Evolutionary conservation across 2,329 filamentous ascomycete species (phyloP).

Genomic region (Ophiostoma fasciatum): DNA sequence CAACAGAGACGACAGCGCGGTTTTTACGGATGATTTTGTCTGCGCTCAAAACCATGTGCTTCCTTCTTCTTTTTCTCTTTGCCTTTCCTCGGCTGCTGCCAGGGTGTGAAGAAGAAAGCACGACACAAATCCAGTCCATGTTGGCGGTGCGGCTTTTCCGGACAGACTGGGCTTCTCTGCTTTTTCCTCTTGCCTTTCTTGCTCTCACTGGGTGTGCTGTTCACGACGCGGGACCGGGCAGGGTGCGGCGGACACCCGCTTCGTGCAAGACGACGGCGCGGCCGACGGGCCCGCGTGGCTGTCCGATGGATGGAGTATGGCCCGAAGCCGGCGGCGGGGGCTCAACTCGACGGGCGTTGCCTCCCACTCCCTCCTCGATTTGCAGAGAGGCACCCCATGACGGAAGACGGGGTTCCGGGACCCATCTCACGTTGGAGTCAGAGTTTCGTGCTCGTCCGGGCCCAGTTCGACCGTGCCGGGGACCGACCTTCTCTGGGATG

Average conservation of each 20-base stretch:
- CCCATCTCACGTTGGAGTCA: conserved; percentile 90
- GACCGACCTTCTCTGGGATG: background rate
- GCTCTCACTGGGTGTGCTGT: too few relatives aligned
- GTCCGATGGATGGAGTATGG: too few relatives aligned
- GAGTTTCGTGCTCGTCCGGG: conserved; percentile 79
- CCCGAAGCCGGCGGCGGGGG: too few relatives aligned
- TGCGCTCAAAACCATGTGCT: conserved; percentile 37
- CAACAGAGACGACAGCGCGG: conserved; percentile 48
- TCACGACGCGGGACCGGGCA: too few relatives aligned
- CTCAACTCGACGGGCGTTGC: too few relatives aligned
- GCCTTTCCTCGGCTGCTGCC: too few relatives aligned
- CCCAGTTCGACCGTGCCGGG: conserved; percentile 10
- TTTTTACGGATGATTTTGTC: conserved; percentile 96
- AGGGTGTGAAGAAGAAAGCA: background rate
- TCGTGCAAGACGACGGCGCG: too few relatives aligned
- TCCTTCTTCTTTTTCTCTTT: background rate
- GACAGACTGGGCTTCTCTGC: background rate
- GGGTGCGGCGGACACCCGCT: too few relatives aligned
- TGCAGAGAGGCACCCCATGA: too few relatives aligned
- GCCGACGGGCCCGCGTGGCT: too few relatives aligned
- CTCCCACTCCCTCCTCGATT: too few relatives aligned
- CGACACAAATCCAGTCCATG: background rate
- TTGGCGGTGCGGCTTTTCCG: background rate
- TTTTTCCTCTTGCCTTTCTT: background rate
- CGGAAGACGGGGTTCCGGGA: too few relatives aligned